Evolutionary conservation across 257 asterid genomes (phyloP).

Genomic region (Linderniella brevidens): DNA sequence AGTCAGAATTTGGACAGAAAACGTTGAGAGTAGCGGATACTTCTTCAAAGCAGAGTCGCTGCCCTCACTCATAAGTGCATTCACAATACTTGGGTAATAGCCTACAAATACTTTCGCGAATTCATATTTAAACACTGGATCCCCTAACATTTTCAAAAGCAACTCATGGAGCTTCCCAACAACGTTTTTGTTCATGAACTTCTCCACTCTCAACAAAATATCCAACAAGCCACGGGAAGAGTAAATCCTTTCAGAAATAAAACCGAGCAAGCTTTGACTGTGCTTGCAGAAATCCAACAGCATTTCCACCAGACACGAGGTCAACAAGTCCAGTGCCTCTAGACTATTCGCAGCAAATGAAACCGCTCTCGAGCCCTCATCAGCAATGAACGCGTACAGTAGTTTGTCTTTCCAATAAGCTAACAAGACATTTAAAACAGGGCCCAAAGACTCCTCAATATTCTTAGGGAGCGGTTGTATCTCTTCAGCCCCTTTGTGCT

Average conservation of each 20-base stretch:
- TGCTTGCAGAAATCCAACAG: constrained; percentile 57
- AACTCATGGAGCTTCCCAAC: constrained; percentile 72
- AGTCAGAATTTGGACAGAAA: constrained; percentile 85
- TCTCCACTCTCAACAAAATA: constrained; percentile 66
- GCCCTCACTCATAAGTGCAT: constrained; percentile 36
- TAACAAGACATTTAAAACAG: constrained; percentile 58
- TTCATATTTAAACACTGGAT: constrained; percentile 79
- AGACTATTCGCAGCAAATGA: constrained; percentile 20
- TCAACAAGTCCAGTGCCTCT: constrained; percentile 46
- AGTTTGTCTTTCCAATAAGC: constrained; percentile 56
- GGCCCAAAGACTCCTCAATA: constrained; percentile 51
- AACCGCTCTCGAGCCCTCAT: constrained; percentile 22
- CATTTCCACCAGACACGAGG: constrained; percentile 65
- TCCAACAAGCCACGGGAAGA: constrained; percentile 58
- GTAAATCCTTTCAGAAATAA: constrained; percentile 58
- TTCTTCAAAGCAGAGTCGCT: constrained; percentile 38
- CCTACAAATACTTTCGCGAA: constrained; percentile 71
- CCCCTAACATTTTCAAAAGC: constrained; percentile 78
- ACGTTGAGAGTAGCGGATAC: constrained; percentile 53
- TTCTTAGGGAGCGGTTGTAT: constrained; percentile 67
- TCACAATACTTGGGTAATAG: constrained; percentile 65
- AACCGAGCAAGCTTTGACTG: constrained; percentile 89
- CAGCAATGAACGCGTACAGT: constrained; percentile 16
- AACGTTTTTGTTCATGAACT: constrained; percentile 23
- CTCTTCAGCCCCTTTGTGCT: constrained; percentile 84